Evolutionary conservation across 371 early-diverging fungal species (phyloP), one percentile per base, ranked within the genome.

Genomic region (Syncephalastrum contaminatum): DNA sequence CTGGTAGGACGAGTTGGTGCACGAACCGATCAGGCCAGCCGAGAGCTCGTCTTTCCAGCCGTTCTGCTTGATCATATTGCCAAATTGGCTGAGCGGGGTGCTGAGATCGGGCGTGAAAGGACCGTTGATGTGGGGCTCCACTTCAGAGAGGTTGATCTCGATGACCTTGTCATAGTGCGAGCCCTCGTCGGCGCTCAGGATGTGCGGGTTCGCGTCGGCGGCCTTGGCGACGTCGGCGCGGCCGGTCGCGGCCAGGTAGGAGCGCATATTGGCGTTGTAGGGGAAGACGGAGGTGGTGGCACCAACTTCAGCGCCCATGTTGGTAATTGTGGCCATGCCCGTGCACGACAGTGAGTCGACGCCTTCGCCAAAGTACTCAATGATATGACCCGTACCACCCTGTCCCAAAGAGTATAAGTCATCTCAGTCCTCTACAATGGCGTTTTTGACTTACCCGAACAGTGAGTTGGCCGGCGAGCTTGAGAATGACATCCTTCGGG

Each of bases 101-200:
- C 93, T 86, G 48, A 94, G 83, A 72, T 97, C 98, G 25, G 97
- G 97, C 42, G 97, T 96, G 73, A 96, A 96, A 2, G 97, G 97
- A 5, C 98, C 98, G 72, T 96, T 97, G 79, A 96, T 88, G 60
- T 94, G 91, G 18, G 98, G 97, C 72, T 96, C 98, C 47, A 97
- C 75, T 48, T 85, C 80, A 50, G 82, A 84, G 46, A 97, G 81
- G 64, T 97, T 85, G 60, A 97, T 83, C 64, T 97, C 97, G 54
- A 97, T 88, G 43, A 96, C 77, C 62, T 90, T 86, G 72, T 97
- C 98, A 71, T 96, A 97, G 49, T 66, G 51, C 40, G 67, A 56
- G 15, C 69, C 78, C 16, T 80, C 60, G 53, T 82, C 78, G 19
- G 75, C 73, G 59, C 71, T 66, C 48, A 92, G 69, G 54, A 84